Conservation (phyloP, 768 basidiomycete genomes). For the Lentinula boryana region DNA sequence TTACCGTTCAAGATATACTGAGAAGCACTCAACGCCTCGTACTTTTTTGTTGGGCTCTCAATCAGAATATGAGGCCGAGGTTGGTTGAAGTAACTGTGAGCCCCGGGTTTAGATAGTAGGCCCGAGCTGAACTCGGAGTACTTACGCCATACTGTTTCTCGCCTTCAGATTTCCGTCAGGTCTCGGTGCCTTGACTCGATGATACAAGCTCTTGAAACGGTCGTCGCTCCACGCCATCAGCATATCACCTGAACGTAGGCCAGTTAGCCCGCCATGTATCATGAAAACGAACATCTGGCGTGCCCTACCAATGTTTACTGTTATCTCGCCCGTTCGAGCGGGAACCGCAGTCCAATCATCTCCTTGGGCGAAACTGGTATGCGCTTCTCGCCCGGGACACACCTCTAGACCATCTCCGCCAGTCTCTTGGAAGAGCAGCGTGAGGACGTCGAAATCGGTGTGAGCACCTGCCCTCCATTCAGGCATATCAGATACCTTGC, state of each 20-base stretch:
- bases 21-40: background rate
- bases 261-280: background rate
- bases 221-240: constrained; percentile 5
- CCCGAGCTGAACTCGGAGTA: background rate
- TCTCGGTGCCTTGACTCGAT: background rate
- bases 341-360: background rate
- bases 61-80: background rate
- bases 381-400: background rate
- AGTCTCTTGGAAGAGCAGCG: background rate
- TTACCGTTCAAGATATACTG: background rate
- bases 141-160: background rate
- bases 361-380: background rate
- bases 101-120: background rate
- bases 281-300: background rate
- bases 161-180: background rate
- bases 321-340: background rate
- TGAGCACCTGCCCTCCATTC: background rate
- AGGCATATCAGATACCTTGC: background rate
- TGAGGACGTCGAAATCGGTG: background rate
- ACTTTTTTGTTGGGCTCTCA: background rate
- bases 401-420: background rate
- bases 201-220: constrained; percentile 3
- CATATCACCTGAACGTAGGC: background rate
- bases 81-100: background rate
- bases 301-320: background rate